Evolutionary conservation across 257 asterid species (phyloP).

Genomic region (Solanum acaule): DNA sequence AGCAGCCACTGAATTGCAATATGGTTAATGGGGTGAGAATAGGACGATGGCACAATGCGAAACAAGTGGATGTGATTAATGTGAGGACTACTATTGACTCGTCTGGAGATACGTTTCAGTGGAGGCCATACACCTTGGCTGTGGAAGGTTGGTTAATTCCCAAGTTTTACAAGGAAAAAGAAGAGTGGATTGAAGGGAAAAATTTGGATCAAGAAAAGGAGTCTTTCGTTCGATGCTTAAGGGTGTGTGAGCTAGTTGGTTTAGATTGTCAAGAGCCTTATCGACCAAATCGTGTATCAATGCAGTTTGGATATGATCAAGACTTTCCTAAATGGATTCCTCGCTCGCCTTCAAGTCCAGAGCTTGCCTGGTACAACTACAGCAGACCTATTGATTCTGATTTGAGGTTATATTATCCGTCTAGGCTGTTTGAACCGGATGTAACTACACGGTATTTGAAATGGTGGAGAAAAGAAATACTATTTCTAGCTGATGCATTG

Average conservation of each 20-base stretch:
- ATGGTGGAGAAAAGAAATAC: conserved; percentile 27
- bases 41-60: conserved; percentile 19
- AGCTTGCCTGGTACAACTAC: conserved; percentile 6
- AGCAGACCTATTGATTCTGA: neutral
- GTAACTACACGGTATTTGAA: conserved; percentile 8
- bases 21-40: conserved; percentile 5
- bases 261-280: conserved; percentile 24
- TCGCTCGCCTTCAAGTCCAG: neutral
- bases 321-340: conserved; percentile 16
- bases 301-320: conserved; percentile 35
- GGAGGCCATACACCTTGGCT: conserved; percentile 27
- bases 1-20: conserved; percentile 2
- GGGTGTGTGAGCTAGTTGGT: conserved; percentile 18
- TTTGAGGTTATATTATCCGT: conserved; percentile 7
- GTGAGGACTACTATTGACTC: conserved; percentile 19
- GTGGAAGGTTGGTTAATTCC: conserved; percentile 19
- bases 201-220: conserved; percentile 3
- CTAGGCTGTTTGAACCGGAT: conserved; percentile 19
- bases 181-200: neutral
- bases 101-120: conserved; percentile 14
- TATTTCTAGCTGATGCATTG: conserved; percentile 1
- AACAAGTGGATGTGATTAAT: conserved; percentile 1
- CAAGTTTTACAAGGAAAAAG: conserved; percentile 11
- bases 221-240: conserved; percentile 17
- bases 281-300: conserved; percentile 27